Percentiles rank a stretch among this genome's conserved stretches.
These are phyloP conservation scores for Ceratobasidium sp. DNA, from an alignment of 1,284 basidiomycete species.

Conservation along the genomic window DNA sequence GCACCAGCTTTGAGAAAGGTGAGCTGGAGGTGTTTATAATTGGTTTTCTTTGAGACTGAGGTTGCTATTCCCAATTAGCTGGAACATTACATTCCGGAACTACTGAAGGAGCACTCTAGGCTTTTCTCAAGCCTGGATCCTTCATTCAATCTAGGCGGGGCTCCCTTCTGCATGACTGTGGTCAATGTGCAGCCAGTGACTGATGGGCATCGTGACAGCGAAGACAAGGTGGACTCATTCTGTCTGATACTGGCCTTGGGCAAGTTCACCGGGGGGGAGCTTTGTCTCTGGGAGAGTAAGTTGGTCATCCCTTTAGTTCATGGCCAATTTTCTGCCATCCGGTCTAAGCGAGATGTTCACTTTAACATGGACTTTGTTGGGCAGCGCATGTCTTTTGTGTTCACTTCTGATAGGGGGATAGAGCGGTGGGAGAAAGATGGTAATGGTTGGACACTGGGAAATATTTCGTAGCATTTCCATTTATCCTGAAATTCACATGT, in stretches of 20 bases:
- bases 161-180: no score
- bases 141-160: neutral
- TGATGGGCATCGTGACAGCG: neutral
- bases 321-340: neutral
- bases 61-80: neutral
- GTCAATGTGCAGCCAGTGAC: neutral
- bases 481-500: no score
- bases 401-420: neutral
- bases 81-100: neutral
- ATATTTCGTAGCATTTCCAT: neutral
- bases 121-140: neutral
- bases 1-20: neutral
- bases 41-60: neutral
- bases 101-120: neutral
- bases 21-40: neutral
- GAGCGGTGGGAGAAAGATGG: neutral
- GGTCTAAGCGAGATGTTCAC: neutral
- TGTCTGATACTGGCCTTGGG: neutral
- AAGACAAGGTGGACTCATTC: neutral
- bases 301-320: neutral
- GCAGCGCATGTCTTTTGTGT: neutral
- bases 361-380: conserved; percentile 4
- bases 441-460: neutral
- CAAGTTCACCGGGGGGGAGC: neutral
- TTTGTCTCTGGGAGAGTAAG: neutral